These are phyloP conservation scores for Coccomyxa subellipsoidea DNA, from an alignment of 163 green algal genomes.

Conservation along the genomic window DNA sequence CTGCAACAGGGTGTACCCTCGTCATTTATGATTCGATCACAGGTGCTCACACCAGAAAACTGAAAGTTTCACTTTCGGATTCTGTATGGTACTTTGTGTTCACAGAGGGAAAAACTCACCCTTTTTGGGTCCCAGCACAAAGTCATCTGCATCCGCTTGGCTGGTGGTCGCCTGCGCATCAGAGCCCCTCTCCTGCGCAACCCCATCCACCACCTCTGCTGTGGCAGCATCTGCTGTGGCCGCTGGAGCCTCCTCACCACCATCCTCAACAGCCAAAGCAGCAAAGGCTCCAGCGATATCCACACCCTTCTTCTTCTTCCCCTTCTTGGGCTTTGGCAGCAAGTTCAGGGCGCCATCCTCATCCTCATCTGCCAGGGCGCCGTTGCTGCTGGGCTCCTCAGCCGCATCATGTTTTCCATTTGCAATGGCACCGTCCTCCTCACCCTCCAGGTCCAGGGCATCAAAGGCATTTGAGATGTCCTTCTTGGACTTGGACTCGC, in stretches of 20 bases:
- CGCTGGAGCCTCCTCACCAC: neutral
- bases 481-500: neutral
- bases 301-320: constrained; percentile 21
- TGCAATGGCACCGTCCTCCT: constrained; percentile 13
- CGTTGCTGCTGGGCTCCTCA: neutral
- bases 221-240: neutral
- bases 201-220: neutral
- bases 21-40: neutral
- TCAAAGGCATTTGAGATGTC: constrained; percentile 35
- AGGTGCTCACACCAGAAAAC: too few relatives aligned
- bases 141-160: neutral
- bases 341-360: neutral
- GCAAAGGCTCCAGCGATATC: constrained; percentile 32
- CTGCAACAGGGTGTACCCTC: neutral
- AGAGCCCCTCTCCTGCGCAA: neutral
- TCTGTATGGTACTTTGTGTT: neutral
- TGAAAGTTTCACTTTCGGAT: too few relatives aligned
- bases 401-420: neutral
- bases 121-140: neutral
- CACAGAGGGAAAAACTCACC: neutral
- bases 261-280: constrained; percentile 33
- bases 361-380: neutral
- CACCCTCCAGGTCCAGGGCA: constrained; percentile 36
- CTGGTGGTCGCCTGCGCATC: neutral
- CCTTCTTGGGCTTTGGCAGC: neutral